Base-by-base conservation (phyloP, 2,329 filamentous ascomycete species). In the Trichoderma sp. region DNA sequence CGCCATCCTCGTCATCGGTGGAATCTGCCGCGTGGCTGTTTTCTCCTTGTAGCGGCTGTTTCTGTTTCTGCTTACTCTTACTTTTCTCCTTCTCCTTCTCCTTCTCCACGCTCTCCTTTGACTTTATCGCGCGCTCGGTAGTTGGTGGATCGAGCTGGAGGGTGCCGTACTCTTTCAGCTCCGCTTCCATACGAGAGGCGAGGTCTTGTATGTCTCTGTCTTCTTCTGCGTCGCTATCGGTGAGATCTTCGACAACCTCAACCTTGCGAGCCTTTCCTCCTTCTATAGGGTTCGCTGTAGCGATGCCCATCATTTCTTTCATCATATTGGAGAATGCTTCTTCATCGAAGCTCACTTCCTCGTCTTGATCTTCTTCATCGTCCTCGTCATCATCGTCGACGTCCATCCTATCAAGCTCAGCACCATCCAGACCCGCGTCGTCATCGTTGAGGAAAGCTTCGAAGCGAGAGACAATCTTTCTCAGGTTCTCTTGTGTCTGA, bases 401-500 rank as follows among this genome's bases (percentile, higher is more conserved):
- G 76, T 94, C 93, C 88, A 94, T 94, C 11, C 94, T 93, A 76
- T 89, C 87, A 14, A 94, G 83, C 76, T 94, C 91, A 0, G 92
- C 94, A 0, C 95, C 96, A 64, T 97, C 95, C 6, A 92, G 83
- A 1, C 94, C 95, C 0, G 95, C 95, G 63, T 89, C 89, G 12
- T 97, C 93, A 79, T 98, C 94, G 74, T 97, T 94, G 63, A 99
- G 84, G 79, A 99, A 98, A 14, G 93, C 88, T 81, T 98, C 95
- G 80, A 99, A 98, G n/a, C 95, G 91, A 64, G 94, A 93, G 0
- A 99, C 97, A 82, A 98, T 98, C 81, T 96, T 96, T 72, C 93
- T 92, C 27, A 99, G 86, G 81, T 98, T 93, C 5, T 91, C 91
- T 80, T 95, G 92, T 0, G 92, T 90, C 29, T 87, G 87, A 5